Percentiles rank a stretch among this genome's conserved stretches.
Evolutionary conservation across 1,284 basidiomycete species (phyloP).

Genomic region (Exobasidium rhododendri): DNA sequence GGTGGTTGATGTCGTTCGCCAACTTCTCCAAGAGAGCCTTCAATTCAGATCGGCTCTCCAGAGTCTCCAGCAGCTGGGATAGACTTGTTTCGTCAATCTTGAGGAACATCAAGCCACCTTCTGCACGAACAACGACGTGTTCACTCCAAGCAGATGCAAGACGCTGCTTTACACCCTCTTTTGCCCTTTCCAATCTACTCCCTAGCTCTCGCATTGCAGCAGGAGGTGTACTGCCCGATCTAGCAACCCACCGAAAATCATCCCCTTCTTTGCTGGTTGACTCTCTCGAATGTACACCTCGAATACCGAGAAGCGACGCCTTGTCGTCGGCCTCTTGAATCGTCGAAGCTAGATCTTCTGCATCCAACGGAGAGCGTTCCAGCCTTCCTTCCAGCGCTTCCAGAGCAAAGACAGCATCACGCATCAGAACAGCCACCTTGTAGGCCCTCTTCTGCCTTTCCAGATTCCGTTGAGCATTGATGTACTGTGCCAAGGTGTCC

Average conservation of each 20-base stretch:
- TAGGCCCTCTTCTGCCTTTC: background rate
- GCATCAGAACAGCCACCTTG: background rate
- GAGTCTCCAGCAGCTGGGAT: background rate
- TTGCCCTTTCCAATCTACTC: background rate
- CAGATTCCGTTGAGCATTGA: background rate
- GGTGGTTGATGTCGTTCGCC: background rate
- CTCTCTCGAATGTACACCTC: background rate
- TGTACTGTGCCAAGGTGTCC: background rate
- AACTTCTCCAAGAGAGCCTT: background rate
- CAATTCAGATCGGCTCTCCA: background rate
- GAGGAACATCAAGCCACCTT: too few relatives aligned
- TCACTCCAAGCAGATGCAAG: background rate
- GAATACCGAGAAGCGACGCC: background rate
- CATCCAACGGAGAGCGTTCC: background rate
- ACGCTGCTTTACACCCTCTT: background rate
- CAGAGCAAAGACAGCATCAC: background rate
- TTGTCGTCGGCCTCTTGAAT: background rate
- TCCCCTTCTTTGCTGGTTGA: background rate
- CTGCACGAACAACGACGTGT: background rate
- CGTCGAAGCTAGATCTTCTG: background rate
- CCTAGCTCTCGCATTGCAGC: background rate
- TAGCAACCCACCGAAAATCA: background rate
- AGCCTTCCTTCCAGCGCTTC: background rate
- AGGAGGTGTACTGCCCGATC: background rate
- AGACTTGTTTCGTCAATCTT: background rate